Base-by-base conservation (phyloP, 768 basidiomycete genomes). In the Russula griseocarnosa region DNA sequence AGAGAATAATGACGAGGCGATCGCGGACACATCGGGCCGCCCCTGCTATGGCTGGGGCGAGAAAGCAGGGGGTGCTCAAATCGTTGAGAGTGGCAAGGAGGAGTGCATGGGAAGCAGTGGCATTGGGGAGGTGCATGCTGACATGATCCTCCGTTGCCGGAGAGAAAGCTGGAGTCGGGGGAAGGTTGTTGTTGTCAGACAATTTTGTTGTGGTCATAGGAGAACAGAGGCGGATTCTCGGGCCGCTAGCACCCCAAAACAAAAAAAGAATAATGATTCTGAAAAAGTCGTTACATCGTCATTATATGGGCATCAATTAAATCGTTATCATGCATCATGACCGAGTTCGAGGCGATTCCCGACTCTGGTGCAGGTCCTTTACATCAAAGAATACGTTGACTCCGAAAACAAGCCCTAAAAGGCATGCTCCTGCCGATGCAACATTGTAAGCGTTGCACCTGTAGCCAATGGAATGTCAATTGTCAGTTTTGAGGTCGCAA, bases 391-490 rank as follows among this genome's bases (percentile, higher is more conserved):
- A 88, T 22, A 79, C 72, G 68, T 81, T 83, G 30, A 84, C 67
- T 11, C 77, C 78, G 69, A 86, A 90, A 1, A 79, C 72, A 47
- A 87, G 69, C 58, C 77, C 79, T 16, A 87, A 73, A 42, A 90
- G 66, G 70, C 84, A 88, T 5, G 86, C 79, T 30, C 81, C 79
- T 16, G 87, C 86, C 1, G 82, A 79, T 6, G 86, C 86, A 14
- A 83, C 75, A 70, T 88, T 89, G 73, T 86, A 90, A 9, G 84
- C 85, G 67, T 83, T 84, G 72, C 87, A 88, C 87, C 87, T 87
- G 63, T 3, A 42, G n/a, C 20, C 16, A 44, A 58, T 14, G 38
- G 20, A 66, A 66, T 30, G 69, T 69, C 30, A 59, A 32, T 18
- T 4, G n/a, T 36, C 36, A 36, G 36, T 36, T 36, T 4, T 14